Base-by-base conservation (phyloP, 2,329 filamentous ascomycete species). In the Cladorrhinum sp. region DNA sequence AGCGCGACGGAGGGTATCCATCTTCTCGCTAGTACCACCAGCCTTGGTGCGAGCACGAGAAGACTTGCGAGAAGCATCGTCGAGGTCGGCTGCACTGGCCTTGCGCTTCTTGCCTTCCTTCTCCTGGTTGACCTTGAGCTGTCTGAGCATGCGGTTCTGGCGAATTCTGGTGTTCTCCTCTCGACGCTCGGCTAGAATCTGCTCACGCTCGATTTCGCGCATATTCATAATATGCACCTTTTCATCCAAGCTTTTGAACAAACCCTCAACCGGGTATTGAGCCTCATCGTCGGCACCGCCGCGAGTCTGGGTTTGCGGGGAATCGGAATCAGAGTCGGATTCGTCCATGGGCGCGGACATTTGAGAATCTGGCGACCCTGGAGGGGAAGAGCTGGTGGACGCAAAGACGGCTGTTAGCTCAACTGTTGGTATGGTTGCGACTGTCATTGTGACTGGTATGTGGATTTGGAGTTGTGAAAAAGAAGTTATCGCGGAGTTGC, bases 281-380 rank as follows among this genome's bases (percentile, higher is more conserved):
- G 84, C 82, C 16, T 45, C 41, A 59, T 87, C 82, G 54, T 85
- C 82, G 52, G 81, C 81, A 48, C 79, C 78, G 23, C 75, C 75
- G 65, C 75, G 74, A 68, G 67, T 71, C 64, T 70, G 77, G 65
- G 63, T 74, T 55, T 82, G 77, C 58, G 81, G 76, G 60, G 80
- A 78, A 66, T 90, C 87, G 23, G 83, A 85, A 65, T 91, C 89
- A n/a, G 90, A 91, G 65, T 92, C 89, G 50, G 90, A 95, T 73
- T 95, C 91, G 62, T 93, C 92, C 92, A 96, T 96, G 22, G 91
- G 89, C 22, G 88, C 92, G 10, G 92, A 96, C 69, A 88, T 84
- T 56, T 90, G 84, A 5, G 92, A 96, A 71, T 86, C 83, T 55
- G 86, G 88, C 18, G 89, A 89, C n/a, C 79, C 81, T 9, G 86